A percentile compares a stretch with the other conserved stretches of the same genome.
phyloP scores from a whole-genome alignment of 2,329 filamentous ascomycete genomes.

The Fusarium austroafricanum region DNA sequence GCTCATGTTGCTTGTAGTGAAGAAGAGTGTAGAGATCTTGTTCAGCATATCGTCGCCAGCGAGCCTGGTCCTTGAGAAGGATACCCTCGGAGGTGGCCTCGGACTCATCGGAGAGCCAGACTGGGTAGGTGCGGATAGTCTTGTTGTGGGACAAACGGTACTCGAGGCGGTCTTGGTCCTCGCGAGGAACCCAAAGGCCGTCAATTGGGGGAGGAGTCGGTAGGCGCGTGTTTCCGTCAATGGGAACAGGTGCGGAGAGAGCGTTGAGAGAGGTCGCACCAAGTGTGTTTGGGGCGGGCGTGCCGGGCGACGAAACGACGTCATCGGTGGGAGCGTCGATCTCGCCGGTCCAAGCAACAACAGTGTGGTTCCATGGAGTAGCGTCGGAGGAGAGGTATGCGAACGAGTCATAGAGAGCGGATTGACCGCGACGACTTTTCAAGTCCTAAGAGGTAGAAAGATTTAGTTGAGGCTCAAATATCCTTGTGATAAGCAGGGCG shows the following conservation, averaged over 20 bases:
- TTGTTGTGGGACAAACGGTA: conserved; percentile 77
- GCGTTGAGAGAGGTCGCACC: conserved; percentile 72
- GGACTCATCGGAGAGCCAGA: conserved; percentile 86
- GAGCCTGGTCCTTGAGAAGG: conserved; percentile 80
- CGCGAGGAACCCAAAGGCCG: conserved; percentile 75
- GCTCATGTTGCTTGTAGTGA: conserved; percentile 95
- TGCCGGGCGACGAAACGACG: conserved; percentile 58
- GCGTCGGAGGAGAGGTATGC: conserved; percentile 86
- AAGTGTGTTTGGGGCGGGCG: conserved; percentile 60
- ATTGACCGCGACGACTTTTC: conserved; percentile 83
- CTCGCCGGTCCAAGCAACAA: conserved; percentile 96
- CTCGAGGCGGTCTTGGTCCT: conserved; percentile 80
- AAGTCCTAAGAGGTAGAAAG: conserved; percentile 67
- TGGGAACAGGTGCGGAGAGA: conserved; percentile 81
- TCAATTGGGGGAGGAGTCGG: conserved; percentile 71
- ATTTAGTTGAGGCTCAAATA: conserved; percentile 28
- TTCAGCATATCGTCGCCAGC: conserved; percentile 92
- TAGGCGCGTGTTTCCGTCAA: conserved; percentile 69
- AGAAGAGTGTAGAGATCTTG: conserved; percentile 92
- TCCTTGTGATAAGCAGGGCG: conserved; percentile 24
- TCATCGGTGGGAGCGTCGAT: conserved; percentile 67
- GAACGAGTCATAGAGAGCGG: conserved; percentile 92
- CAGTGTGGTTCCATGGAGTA: conserved; percentile 88
- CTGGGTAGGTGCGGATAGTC: conserved; percentile 82
- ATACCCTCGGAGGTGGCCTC: conserved; percentile 76